phyloP scores from a whole-genome alignment of 331 rosid species.

The Arachis monticola region DNA sequence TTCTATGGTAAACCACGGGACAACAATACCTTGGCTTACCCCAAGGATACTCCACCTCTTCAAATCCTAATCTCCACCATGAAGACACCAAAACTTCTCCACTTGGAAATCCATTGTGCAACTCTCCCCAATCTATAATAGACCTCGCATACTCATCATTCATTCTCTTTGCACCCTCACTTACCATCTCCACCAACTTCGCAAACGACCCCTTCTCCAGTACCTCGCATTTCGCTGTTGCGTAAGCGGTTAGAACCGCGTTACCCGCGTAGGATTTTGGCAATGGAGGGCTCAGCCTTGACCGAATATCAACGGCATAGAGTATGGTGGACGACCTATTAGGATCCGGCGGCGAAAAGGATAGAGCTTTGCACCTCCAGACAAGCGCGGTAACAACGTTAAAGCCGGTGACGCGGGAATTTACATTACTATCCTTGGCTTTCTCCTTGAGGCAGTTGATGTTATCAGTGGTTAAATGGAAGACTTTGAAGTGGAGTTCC shows the following conservation, averaged over 20 bases:
- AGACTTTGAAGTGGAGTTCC: slow-evolving; percentile 54
- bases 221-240: slow-evolving; percentile 47
- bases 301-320: slow-evolving; percentile 74
- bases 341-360: slow-evolving; percentile 32
- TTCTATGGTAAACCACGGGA: slow-evolving; percentile 61
- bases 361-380: slow-evolving; percentile 79
- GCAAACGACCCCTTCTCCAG: slow-evolving; percentile 46
- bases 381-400: slow-evolving; percentile 62
- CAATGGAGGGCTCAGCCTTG: slow-evolving; percentile 57
- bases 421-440: slow-evolving; percentile 39
- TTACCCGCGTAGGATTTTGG: slow-evolving; percentile 54
- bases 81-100: slow-evolving; percentile 82
- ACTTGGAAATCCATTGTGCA: slow-evolving; percentile 64
- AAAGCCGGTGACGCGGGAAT: slow-evolving; percentile 44
- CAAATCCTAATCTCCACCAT: slow-evolving; percentile 83
- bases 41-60: slow-evolving; percentile 83
- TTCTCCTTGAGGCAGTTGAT: slow-evolving; percentile 55
- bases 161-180: slow-evolving; percentile 63
- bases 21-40: slow-evolving; percentile 78
- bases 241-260: slow-evolving; percentile 56
- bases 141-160: slow-evolving; percentile 72
- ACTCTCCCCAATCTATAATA: slow-evolving; percentile 71
- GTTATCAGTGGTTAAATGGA: slow-evolving; percentile 45
- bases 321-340: slow-evolving; percentile 58
- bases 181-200: slow-evolving; percentile 62